phyloP scores from a whole-genome alignment of 306 rosid genomes.

The Malus sieversii region DNA sequence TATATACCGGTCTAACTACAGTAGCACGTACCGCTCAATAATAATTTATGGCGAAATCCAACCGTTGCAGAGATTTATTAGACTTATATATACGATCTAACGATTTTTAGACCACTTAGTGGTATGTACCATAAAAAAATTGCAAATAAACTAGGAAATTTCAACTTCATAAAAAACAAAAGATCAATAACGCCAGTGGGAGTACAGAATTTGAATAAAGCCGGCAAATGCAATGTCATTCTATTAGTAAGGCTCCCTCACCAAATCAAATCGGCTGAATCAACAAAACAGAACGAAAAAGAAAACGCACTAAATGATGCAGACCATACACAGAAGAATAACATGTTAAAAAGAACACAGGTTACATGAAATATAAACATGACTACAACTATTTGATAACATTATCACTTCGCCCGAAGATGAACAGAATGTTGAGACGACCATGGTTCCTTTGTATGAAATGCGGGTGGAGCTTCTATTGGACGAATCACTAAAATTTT shows the following conservation, averaged over 20 bases:
- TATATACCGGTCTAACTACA: too few relatives aligned
- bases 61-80: not conserved
- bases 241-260: not conserved
- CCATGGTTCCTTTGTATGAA: not conserved
- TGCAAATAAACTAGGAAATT: not conserved
- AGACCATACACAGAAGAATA: not conserved
- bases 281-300: not conserved
- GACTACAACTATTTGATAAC: not conserved
- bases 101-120: too few relatives aligned
- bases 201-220: not conserved
- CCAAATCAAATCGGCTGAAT: not conserved
- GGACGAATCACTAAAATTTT: not conserved
- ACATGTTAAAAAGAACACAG: not conserved
- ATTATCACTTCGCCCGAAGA: not conserved
- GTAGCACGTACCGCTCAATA: too few relatives aligned
- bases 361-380: not conserved
- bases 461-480: not conserved
- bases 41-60: too few relatives aligned
- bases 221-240: not conserved
- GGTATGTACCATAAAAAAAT: too few relatives aligned
- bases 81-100: too few relatives aligned
- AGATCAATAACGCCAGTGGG: not conserved
- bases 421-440: not conserved
- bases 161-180: too few relatives aligned
- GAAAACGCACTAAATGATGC: not conserved